Conservation (phyloP, 495 filamentous ascomycete genomes). For the Durotheca rogersii region DNA sequence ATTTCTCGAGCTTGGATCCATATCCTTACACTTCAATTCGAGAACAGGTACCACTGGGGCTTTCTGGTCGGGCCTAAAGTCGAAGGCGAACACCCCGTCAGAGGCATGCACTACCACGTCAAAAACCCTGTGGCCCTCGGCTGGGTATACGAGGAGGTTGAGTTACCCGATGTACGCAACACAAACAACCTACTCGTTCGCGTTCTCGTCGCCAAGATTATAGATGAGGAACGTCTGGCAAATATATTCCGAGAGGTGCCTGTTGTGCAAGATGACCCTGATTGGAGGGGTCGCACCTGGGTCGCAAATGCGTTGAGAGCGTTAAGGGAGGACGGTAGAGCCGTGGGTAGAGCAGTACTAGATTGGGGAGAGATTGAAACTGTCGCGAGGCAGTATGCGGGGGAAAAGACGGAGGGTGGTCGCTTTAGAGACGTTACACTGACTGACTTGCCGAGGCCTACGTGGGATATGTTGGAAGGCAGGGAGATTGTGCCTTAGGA, state of each 20-base stretch:
- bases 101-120: constrained; percentile 39
- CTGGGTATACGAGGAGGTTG: constrained; percentile 41
- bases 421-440: constrained; percentile 2
- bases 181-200: constrained; percentile 46
- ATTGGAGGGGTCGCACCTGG: constrained; percentile 49
- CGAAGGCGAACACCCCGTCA: constrained; percentile 19
- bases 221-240: constrained; percentile 32
- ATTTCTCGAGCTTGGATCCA: too few species aligned
- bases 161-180: constrained; percentile 23
- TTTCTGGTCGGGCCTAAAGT: constrained; percentile 46
- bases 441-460: constrained; percentile 8
- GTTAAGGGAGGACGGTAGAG: constrained; percentile 35
- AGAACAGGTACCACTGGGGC: too few species aligned
- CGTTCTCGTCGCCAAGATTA: constrained; percentile 47
- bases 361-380: constrained; percentile 40
- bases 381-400: constrained; percentile 35
- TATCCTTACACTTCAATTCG: too few species aligned
- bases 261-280: constrained; percentile 33
- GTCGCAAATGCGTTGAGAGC: constrained; percentile 42
- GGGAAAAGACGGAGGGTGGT: constrained; percentile 33
- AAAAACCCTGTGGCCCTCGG: constrained; percentile 23
- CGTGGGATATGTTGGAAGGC: constrained; percentile 9
- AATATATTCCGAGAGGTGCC: constrained; percentile 38
- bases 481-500: constrained; percentile 10
- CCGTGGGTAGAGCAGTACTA: constrained; percentile 38